Evolutionary conservation across 2,329 filamentous ascomycete genomes (phyloP), one percentile per base, ranked within the genome.

Genomic region (Diaporthe sp.): DNA sequence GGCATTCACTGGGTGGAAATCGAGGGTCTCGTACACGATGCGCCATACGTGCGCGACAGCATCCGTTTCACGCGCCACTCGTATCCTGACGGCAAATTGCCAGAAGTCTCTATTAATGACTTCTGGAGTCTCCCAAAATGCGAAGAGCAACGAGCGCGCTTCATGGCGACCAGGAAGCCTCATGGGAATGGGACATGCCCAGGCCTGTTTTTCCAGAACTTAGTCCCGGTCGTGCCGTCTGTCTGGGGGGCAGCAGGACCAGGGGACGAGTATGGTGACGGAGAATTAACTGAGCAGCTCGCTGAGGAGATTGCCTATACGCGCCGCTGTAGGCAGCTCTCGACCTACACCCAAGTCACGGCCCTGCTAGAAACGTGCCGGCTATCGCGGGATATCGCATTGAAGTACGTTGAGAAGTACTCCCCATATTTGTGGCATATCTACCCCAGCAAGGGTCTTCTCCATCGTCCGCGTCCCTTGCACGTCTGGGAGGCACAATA

Each of bases 291-390:
- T n/a, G 35, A 19, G 39, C 32, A 63, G 35, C n/a, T 42, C 27
- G 65, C 65, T 32, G 47, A 55, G 25, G 65, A 69, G 32, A 55
- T 69, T 4, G 44, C 50, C 32, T 69, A 55, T 17, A 69, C 65
- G 65, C 65, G 65, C 15, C 65, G 65, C 30, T 69, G 65, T 39
- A 53, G 65, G 30, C 44, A 69, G 32, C 65, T 69, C 22, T 69
- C 65, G 44, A 69, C 65, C 30, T 69, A 53, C 37, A 69, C 65
- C 4, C 65, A 55, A 30, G 37, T 69, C 17, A 4, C 65, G 9
- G 37, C 32, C 7, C 65, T 69, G 8, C 65, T 69, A 6, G n/a
- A 44, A n/a, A 69, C 65, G 13, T 69, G 65, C 65, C 47, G 65
- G 15, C 47, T 69, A 12, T 69, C 65, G 4, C 47, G 65, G 12